Evolutionary conservation across 2,329 filamentous ascomycete genomes (phyloP).

Genomic region (Cyanodermella asteris): DNA sequence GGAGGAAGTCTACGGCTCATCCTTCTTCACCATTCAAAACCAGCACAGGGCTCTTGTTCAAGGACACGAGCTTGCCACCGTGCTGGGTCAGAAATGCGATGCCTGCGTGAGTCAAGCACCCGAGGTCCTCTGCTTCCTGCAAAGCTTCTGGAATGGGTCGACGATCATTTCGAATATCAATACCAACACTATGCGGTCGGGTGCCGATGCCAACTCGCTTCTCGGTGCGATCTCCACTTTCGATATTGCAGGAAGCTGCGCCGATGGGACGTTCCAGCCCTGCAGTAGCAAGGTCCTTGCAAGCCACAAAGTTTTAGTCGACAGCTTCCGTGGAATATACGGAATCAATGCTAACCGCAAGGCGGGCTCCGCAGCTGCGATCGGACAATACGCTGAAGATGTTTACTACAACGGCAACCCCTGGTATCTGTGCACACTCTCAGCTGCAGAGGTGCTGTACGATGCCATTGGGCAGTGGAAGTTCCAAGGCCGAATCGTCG

Average conservation of each 20-base stretch:
- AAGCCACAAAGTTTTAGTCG: conserved; percentile 59
- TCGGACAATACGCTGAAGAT: conserved; percentile 44
- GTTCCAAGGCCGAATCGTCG: conserved; percentile 35
- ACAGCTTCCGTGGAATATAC: conserved; percentile 49
- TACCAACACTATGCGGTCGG: conserved; percentile 24
- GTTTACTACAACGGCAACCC: conserved; percentile 59
- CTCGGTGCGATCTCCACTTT: conserved; percentile 42
- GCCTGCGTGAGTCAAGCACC: conserved; percentile 39
- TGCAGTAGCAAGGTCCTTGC: conserved; percentile 46
- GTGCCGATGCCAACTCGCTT: conserved; percentile 35
- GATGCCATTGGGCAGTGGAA: conserved; percentile 55
- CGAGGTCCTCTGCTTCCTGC: conserved; percentile 31
- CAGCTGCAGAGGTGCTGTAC: conserved; percentile 61
- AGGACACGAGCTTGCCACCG: conserved; percentile 42
- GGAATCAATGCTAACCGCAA: conserved; percentile 20
- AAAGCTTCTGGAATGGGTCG: conserved; percentile 41
- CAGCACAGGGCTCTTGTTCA: conserved; percentile 40
- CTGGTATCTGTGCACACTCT: conserved; percentile 56
- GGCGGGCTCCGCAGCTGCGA: conserved; percentile 26
- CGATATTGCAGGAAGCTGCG: conserved; percentile 39
- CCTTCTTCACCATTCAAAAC: conserved; percentile 55
- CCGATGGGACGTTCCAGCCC: conserved; percentile 52
- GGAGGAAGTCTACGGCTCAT: conserved; percentile 59
- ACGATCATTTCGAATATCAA: conserved; percentile 42
- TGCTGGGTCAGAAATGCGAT: conserved; percentile 36